Percentiles rank a stretch among this genome's conserved stretches.
Conservation (phyloP, 805 yeast genomes). For the Candida ascalaphidarum region DNA sequence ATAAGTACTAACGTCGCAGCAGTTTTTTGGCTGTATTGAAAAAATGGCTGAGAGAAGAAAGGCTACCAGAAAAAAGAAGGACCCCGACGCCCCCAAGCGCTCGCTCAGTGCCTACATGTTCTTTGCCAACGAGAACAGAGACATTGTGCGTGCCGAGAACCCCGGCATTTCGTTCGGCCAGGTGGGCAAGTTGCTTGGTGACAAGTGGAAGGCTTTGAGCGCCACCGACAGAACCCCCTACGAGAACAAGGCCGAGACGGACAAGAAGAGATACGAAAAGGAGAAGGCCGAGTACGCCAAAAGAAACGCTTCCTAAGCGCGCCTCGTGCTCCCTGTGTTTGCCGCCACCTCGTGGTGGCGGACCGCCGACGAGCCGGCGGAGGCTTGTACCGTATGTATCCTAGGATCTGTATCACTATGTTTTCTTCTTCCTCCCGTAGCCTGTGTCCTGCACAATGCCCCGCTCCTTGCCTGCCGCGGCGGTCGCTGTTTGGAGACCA, state of each 20-base stretch:
- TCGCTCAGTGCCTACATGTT: conserved; percentile 97
- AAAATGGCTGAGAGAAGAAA: conserved; percentile 39
- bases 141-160: conserved; percentile 88
- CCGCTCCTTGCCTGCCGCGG: no score
- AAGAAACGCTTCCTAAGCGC: conserved; percentile 11
- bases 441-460: no score
- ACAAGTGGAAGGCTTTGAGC: conserved; percentile 87
- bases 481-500: no score
- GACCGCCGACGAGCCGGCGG: no score
- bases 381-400: no score
- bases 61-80: conserved; percentile 45
- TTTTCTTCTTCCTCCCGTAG: no score
- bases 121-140: conserved; percentile 97
- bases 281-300: conserved; percentile 82
- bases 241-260: conserved; percentile 88
- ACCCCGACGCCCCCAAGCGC: conserved; percentile 99
- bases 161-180: conserved; percentile 93
- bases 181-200: conserved; percentile 92
- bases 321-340: no score
- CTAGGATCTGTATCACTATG: no score
- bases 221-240: conserved; percentile 83
- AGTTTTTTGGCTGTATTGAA: no score
- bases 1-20: no score
- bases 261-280: conserved; percentile 95
- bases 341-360: no score